Conservation (phyloP, 75 land plant genomes). For the Picea glauca region DNA sequence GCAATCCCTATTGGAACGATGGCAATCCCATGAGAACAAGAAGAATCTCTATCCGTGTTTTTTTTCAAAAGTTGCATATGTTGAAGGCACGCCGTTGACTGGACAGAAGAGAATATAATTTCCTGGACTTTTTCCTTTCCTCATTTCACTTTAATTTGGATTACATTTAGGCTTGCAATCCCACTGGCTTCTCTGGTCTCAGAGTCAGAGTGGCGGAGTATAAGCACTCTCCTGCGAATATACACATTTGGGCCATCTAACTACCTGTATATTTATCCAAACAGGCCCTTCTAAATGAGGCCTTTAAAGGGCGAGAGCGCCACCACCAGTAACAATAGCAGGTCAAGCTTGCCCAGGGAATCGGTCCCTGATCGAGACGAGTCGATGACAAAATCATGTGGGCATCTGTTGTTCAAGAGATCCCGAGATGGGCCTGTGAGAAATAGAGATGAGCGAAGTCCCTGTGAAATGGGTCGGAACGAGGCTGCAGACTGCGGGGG, state of each 20-base stretch:
- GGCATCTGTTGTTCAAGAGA: too few species aligned
- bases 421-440: too few species aligned
- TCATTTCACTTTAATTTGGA: slow-evolving; percentile 6
- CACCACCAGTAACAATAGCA: neutral
- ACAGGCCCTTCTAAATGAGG: neutral
- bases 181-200: neutral
- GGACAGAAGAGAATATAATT: neutral
- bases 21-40: too few species aligned
- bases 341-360: neutral
- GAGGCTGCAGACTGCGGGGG: neutral
- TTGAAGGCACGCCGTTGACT: neutral
- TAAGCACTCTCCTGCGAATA: neutral
- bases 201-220: neutral
- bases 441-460: too few species aligned
- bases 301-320: neutral
- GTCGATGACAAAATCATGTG: too few species aligned
- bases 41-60: too few species aligned
- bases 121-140: neutral
- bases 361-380: too few species aligned
- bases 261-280: neutral
- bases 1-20: too few species aligned
- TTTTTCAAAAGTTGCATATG: neutral
- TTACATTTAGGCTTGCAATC: neutral
- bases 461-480: too few species aligned
- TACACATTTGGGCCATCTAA: neutral